Evolutionary conservation across 345 rosid species (phyloP).

Genomic region (Salix viminalis): DNA sequence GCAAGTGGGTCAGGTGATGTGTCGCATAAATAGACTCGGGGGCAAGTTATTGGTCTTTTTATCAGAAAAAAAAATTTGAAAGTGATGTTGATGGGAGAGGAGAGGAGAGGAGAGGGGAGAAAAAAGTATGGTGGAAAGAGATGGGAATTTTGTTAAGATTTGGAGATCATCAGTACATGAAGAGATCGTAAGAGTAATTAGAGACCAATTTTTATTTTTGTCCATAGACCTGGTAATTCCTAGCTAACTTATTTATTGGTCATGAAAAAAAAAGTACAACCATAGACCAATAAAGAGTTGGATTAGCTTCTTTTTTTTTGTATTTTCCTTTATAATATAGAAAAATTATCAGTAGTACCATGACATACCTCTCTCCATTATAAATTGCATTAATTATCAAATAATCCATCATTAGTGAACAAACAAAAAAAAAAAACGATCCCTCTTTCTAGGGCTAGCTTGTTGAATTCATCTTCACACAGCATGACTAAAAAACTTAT

Average conservation of each 20-base stretch:
- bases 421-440: neutral
- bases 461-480: neutral
- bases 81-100: conserved; percentile 21
- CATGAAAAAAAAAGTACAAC: conserved; percentile 10
- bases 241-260: conserved; percentile 16
- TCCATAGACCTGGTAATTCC: conserved; percentile 12
- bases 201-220: conserved; percentile 7
- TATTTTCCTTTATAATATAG: conserved; percentile 19
- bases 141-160: conserved; percentile 3
- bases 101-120: neutral
- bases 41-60: neutral
- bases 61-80: neutral
- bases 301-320: conserved; percentile 23
- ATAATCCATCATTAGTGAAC: neutral
- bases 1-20: neutral
- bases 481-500: neutral
- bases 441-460: neutral
- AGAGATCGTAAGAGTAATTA: conserved; percentile 1
- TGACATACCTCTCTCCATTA: too few relatives aligned
- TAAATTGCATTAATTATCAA: neutral
- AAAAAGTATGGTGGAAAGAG: neutral
- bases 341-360: conserved; percentile 13
- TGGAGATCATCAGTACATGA: conserved; percentile 4
- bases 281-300: conserved; percentile 16
- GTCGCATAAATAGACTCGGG: neutral